Base-by-base conservation (phyloP, 2,329 filamentous ascomycete species). In the Phialocephala subalpina region DNA sequence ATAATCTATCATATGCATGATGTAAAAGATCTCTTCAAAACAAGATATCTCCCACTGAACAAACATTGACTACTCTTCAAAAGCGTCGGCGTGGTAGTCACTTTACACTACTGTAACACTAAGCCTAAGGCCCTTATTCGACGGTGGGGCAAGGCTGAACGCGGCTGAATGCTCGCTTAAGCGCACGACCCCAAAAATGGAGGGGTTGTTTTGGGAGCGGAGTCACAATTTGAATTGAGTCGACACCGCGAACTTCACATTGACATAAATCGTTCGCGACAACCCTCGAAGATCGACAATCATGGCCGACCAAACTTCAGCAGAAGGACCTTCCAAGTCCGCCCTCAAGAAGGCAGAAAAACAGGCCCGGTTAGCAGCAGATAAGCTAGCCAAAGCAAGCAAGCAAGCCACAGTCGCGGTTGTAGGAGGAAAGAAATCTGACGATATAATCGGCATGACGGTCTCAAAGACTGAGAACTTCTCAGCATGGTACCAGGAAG, bases 401-500 rank as follows among this genome's bases (percentile, higher is more conserved):
- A 88, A 88, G 80, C 82, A 87, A 75, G 77, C 80, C 45, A 70
- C 80, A 0, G 75, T 88, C 60, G 80, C 85, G 29, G 79, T 88
- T 27, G 84, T 85, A 38, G 81, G 85, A 62, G 84, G 84, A 73
- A 88, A 88, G 81, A 88, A 88, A 80, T 74, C 80, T 11, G 86
- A 88, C 76, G 86, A 89, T 70, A 87, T 97, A 71, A 97, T 96
- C 74, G 94, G 94, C 70, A 97, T 97, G 75, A 96, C 94, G 69
- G 89, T 92, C 67, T 86, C 87, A 70, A 98, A 97, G 81, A 84
- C 90, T 58, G 90, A 92, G 57, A 93, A 98, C 81, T 96, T 99
- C 78, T 86, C 93, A 59, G 89, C 90, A 80, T 99, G 96, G 96
- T 99, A 99, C 81, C 93, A 97, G 82, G 95, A 99, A 82, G 92